Base-by-base conservation (phyloP, 2,329 filamentous ascomycete genomes). In the Aspergillus sp. region DNA sequence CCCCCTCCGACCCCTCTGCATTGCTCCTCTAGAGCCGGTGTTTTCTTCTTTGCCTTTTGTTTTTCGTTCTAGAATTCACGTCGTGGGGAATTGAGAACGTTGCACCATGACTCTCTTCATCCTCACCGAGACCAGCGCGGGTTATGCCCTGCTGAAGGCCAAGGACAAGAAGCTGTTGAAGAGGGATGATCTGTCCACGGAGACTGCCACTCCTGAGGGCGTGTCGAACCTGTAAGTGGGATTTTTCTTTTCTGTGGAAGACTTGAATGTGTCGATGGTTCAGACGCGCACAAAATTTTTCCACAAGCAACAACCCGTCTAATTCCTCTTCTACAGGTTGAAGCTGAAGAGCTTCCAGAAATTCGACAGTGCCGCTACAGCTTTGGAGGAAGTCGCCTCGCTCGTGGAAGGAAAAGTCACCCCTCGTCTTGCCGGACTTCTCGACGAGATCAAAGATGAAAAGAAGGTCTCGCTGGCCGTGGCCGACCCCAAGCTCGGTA, bases 161-260 rank as follows among this genome's bases (percentile, higher is more conserved):
- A 91, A 92, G 75, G 93, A 97, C 83, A 97, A 97, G 85, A 97
- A 97, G 81, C 84, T 97, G 55, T 81, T 99, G 61, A 94, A 96
- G 76, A 87, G 88, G 68, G 88, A 93, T 76, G 86, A 92, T 69
- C 76, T 96, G 58, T 82, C 84, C 49, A 81, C 85, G 58, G 86
- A 94, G 72, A 81, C 91, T 57, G 83, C 86, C 61, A 88, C 88
- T 55, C 86, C 91, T 32, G 91, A 97, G 74, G 89, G 89, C 66
- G 84, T 96, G 60, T 89, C 91, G 65, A 88, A 89, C 66, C 84
- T 96, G 88, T 93, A 80, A 81, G 88, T 82, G 50, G 52, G 11
- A 32, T 47, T 50, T 50, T 53, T 43, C 29, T 44, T 52, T 41
- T 50, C 45, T 20, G n/a, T 21, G 47, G 42, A 16, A 20, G 21